Conservation (phyloP, 768 basidiomycete species). For the Roridomyces roridus region DNA sequence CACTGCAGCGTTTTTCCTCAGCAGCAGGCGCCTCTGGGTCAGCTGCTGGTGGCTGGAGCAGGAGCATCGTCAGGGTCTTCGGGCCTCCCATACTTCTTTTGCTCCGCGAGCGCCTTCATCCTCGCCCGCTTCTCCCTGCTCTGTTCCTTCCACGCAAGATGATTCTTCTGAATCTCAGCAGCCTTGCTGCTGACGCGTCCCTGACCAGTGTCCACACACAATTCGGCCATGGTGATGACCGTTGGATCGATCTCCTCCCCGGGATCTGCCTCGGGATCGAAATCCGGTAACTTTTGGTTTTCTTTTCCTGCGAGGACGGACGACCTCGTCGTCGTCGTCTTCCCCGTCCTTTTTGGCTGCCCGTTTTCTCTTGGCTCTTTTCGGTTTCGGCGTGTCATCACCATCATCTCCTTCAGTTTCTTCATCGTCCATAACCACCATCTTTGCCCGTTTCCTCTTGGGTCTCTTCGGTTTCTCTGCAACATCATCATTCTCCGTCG, state of each 20-base stretch:
- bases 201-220: constrained; percentile 80
- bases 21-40: constrained; percentile 5
- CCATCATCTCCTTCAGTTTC: not conserved
- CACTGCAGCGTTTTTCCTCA: not conserved
- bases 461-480: constrained; percentile 6
- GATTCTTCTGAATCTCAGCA: constrained; percentile 70
- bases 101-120: constrained; percentile 69
- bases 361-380: constrained; percentile 5
- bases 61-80: constrained; percentile 47
- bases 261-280: constrained; percentile 65
- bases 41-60: constrained; percentile 20
- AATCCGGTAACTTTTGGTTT: constrained; percentile 48
- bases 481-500: no score
- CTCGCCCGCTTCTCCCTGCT: constrained; percentile 71
- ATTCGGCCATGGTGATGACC: constrained; percentile 77
- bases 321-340: not conserved
- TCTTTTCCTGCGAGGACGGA: constrained; percentile 6
- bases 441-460: constrained; percentile 8
- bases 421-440: not conserved
- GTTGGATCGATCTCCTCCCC: constrained; percentile 87
- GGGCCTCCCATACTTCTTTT: constrained; percentile 74
- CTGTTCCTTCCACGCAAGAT: constrained; percentile 72
- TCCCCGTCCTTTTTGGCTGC: constrained; percentile 2
- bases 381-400: not conserved
- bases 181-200: constrained; percentile 84